Percentiles rank a stretch among this genome's conserved stretches.
These are phyloP conservation scores for Talaromyces albobiverticillius DNA, from an alignment of 2,329 filamentous ascomycete genomes.

Conservation along the genomic window DNA sequence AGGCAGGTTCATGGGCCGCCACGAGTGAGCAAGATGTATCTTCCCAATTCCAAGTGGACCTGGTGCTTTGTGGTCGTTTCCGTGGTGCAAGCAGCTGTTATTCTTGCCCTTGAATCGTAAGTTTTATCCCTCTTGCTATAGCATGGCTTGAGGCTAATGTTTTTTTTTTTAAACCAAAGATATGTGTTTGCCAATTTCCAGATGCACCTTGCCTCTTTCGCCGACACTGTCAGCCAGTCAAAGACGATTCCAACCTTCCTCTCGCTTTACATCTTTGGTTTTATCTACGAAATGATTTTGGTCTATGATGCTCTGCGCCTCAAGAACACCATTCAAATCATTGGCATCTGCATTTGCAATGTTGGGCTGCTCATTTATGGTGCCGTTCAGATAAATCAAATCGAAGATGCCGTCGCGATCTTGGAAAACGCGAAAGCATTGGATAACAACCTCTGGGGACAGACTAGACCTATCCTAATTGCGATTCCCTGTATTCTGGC, in stretches of 20 bases:
- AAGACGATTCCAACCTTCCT: slow-evolving; percentile 88
- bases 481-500: slow-evolving; percentile 83
- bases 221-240: slow-evolving; percentile 41
- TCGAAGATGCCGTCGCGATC: slow-evolving; percentile 65
- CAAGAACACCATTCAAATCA: slow-evolving; percentile 98
- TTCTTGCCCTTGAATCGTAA: slow-evolving; percentile 82
- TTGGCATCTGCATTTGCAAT: slow-evolving; percentile 91
- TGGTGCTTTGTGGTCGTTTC: slow-evolving; percentile 77
- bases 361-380: slow-evolving; percentile 88
- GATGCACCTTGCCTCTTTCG: slow-evolving; percentile 43
- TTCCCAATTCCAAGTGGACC: slow-evolving; percentile 82
- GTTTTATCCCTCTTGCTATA: slow-evolving; percentile 44
- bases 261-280: slow-evolving; percentile 95
- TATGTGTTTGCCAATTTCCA: slow-evolving; percentile 92
- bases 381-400: slow-evolving; percentile 88
- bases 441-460: slow-evolving; percentile 58
- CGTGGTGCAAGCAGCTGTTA: slow-evolving; percentile 72
- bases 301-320: slow-evolving; percentile 90
- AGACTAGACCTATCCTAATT: slow-evolving; percentile 73
- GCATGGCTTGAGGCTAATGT: too few species aligned
- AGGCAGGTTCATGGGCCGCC: slow-evolving; percentile 32
- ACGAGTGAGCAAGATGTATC: slow-evolving; percentile 60
- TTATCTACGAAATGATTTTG: slow-evolving; percentile 84
- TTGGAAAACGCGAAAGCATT: slow-evolving; percentile 52
- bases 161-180: too few species aligned